Evolutionary conservation across 1,284 basidiomycete species (phyloP).

Genomic region (Sanghuangporus weigelae): DNA sequence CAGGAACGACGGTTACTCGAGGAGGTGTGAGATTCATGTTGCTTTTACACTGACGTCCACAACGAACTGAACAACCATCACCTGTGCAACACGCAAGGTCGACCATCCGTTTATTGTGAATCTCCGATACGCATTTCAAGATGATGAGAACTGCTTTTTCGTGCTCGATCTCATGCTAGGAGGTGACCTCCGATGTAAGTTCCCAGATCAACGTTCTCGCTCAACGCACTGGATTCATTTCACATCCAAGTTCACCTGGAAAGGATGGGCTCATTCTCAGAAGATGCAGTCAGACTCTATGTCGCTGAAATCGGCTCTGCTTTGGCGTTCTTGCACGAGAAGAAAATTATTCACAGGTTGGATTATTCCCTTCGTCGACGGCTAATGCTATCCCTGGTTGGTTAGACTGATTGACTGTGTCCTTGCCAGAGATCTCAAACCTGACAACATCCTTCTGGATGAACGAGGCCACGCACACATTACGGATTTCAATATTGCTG

Average conservation of each 20-base stretch:
- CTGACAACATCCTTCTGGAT: conserved; percentile 96
- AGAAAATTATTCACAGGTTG: conserved; percentile 91
- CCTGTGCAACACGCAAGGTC: conserved; percentile 48
- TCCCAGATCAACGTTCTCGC: not conserved
- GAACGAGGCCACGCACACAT: conserved; percentile 94
- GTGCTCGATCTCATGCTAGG: conserved; percentile 98
- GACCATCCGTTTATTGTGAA: conserved; percentile 98
- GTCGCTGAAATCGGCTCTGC: conserved; percentile 88
- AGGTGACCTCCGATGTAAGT: conserved; percentile 89
- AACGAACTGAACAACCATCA: not conserved
- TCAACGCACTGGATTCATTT: conserved; percentile 21
- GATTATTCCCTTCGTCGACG: conserved; percentile 30
- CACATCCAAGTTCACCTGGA: conserved; percentile 83
- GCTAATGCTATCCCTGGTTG: not conserved
- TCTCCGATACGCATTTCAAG: conserved; percentile 96
- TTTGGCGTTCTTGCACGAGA: conserved; percentile 87
- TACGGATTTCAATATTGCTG: conserved; percentile 98
- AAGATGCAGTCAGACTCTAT: conserved; percentile 87
- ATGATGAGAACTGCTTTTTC: conserved; percentile 99
- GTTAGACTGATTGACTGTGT: conserved; percentile 29
- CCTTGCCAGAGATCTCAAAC: conserved; percentile 82
- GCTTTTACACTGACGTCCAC: not conserved
- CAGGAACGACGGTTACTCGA: conserved; percentile 90
- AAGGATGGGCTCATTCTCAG: conserved; percentile 75
- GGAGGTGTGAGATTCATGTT: conserved; percentile 52